phyloP scores from a whole-genome alignment of 2,329 filamentous ascomycete genomes.

The Leptographium radiaticola region DNA sequence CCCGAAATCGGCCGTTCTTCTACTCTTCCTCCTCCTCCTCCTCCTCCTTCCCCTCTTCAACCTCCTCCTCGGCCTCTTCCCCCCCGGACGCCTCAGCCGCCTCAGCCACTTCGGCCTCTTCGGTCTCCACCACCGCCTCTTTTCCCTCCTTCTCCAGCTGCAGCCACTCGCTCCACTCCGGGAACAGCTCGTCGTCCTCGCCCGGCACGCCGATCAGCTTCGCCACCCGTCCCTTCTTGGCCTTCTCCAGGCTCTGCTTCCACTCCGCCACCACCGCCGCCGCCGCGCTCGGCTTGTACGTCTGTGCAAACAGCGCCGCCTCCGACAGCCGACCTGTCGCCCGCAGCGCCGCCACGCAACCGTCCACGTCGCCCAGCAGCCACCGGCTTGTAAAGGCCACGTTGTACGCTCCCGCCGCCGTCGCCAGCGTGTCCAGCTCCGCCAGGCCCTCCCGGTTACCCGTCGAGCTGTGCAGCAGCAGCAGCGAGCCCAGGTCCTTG shows the following conservation, averaged over 20 bases:
- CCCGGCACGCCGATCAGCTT: constrained; percentile 73
- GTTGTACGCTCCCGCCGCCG: constrained; percentile 71
- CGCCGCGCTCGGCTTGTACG: constrained; percentile 77
- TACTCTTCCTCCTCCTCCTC: background rate
- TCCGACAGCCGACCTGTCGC: constrained; percentile 72
- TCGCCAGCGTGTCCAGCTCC: constrained; percentile 60
- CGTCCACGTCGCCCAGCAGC: constrained; percentile 72
- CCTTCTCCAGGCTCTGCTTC: constrained; percentile 74
- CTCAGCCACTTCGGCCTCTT: background rate
- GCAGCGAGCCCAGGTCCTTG: constrained; percentile 77
- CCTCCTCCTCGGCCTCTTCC: background rate
- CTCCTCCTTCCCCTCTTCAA: background rate
- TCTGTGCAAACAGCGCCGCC: constrained; percentile 84
- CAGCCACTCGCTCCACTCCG: constrained; percentile 89
- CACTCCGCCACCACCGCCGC: constrained; percentile 57
- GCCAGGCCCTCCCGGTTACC: constrained; percentile 63
- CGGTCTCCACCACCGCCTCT: background rate
- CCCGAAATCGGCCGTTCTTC: background rate
- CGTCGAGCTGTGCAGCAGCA: constrained; percentile 80
- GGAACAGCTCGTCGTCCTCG: constrained; percentile 79
- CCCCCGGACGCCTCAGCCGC: background rate
- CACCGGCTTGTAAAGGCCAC: constrained; percentile 85
- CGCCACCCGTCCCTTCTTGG: constrained; percentile 72
- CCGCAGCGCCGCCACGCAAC: constrained; percentile 65
- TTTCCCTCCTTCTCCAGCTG: constrained; percentile 60